Percentiles rank a stretch among this genome's conserved stretches.
phyloP scores from a whole-genome alignment of 805 yeast genomes.

The Torulaspora maleeae region DNA sequence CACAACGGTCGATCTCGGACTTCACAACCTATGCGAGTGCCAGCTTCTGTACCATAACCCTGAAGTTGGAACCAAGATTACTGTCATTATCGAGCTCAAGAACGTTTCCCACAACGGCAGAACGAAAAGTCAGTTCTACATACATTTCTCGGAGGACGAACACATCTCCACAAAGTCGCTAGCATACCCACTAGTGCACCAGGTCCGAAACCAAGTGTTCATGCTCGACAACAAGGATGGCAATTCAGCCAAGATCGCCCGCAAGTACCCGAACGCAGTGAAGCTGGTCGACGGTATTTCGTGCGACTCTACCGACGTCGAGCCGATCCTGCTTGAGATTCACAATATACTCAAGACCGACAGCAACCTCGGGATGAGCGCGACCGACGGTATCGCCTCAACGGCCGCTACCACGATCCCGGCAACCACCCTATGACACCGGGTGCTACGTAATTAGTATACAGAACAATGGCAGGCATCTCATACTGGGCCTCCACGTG shows the following conservation, averaged over 20 bases:
- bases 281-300: constrained; percentile 31
- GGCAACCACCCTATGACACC: constrained; percentile 5
- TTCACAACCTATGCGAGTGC: constrained; percentile 32
- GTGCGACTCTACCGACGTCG: constrained; percentile 31
- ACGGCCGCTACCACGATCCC: constrained; percentile 7
- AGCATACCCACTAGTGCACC: constrained; percentile 30
- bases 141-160: constrained; percentile 33
- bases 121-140: constrained; percentile 25
- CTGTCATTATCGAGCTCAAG: constrained; percentile 29
- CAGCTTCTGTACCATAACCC: constrained; percentile 30
- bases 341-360: constrained; percentile 23
- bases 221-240: constrained; percentile 24
- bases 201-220: constrained; percentile 30
- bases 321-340: constrained; percentile 25
- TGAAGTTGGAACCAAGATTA: constrained; percentile 26
- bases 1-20: constrained; percentile 25
- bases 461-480: not conserved
- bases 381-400: constrained; percentile 7
- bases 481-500: not conserved
- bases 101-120: constrained; percentile 28
- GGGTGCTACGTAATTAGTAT: not conserved
- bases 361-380: constrained; percentile 7
- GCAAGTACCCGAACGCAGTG: constrained; percentile 19
- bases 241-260: constrained; percentile 1
- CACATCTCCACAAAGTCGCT: constrained; percentile 27